phyloP scores from a whole-genome alignment of 257 asterid genomes.

The Primulina eburnea region DNA sequence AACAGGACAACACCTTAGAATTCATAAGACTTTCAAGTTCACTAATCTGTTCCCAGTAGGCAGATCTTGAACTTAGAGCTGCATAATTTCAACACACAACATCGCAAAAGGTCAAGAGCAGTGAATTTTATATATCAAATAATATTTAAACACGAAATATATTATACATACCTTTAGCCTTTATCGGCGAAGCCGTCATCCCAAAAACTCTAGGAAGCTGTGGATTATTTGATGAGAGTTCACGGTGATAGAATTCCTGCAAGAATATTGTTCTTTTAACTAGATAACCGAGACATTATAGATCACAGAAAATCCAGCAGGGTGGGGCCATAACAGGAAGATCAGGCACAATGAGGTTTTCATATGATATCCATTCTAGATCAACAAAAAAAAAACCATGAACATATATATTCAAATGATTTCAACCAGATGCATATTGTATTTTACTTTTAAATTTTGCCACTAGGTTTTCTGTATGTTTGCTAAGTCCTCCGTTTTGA shows the following conservation, averaged over 20 bases:
- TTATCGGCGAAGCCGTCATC: constrained; percentile 95
- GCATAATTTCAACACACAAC: constrained; percentile 21
- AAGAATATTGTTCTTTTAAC: constrained; percentile 4
- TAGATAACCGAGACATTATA: not conserved
- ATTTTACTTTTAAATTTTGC: not conserved
- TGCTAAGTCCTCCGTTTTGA: not conserved
- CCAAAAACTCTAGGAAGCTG: constrained; percentile 81
- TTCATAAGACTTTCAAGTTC: constrained; percentile 75
- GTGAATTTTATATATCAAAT: not conserved
- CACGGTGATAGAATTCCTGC: constrained; percentile 69
- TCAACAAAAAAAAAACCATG: not conserved
- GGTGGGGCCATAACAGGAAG: too few relatives aligned
- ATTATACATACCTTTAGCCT: constrained; percentile 61
- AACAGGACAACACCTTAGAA: constrained; percentile 59
- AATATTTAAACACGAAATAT: constrained; percentile 1
- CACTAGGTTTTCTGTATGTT: not conserved
- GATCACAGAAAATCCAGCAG: not conserved
- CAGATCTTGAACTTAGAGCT: constrained; percentile 41
- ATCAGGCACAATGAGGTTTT: too few relatives aligned
- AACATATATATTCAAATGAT: not conserved
- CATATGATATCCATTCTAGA: not conserved
- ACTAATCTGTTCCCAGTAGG: constrained; percentile 50
- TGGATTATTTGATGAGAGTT: constrained; percentile 23
- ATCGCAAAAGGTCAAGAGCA: not conserved
- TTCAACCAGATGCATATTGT: not conserved